Conservation (phyloP, 495 filamentous ascomycete genomes). For the Pseudoneurospora amorphoporcata region DNA sequence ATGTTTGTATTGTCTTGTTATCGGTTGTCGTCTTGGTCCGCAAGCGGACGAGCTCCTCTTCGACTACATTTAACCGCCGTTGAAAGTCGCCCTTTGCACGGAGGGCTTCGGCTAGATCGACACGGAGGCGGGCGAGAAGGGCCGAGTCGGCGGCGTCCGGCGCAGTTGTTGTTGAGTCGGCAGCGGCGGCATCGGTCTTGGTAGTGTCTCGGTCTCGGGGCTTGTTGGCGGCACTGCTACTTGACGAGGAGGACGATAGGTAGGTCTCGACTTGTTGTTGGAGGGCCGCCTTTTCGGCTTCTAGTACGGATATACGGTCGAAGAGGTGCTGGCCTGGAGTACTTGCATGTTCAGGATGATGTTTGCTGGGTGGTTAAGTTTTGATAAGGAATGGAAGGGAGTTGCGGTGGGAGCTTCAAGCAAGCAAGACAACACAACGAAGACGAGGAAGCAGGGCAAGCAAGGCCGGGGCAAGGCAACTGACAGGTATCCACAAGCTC, state of each 20-base stretch:
- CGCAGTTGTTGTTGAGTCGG: constrained; percentile 10
- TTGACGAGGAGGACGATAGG: constrained; percentile 6
- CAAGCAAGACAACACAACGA: neutral
- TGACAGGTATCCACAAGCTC: constrained; percentile 37
- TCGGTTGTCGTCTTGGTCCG: constrained; percentile 46
- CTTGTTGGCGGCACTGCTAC: constrained; percentile 6
- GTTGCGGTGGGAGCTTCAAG: neutral
- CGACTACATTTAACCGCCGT: constrained; percentile 45
- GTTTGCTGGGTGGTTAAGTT: constrained; percentile 10
- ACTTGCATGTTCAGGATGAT: neutral
- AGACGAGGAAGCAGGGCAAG: neutral
- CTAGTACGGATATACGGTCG: constrained; percentile 50
- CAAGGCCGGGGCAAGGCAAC: constrained; percentile 9
- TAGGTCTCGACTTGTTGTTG: constrained; percentile 9
- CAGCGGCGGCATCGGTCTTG: constrained; percentile 7
- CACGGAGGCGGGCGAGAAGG: constrained; percentile 38
- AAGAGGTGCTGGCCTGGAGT: constrained; percentile 55
- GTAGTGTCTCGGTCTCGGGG: neutral
- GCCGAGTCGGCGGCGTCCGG: constrained; percentile 19
- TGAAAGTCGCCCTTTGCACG: constrained; percentile 59
- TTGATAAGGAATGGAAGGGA: constrained; percentile 8
- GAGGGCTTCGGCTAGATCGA: constrained; percentile 65
- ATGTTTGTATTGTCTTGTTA: constrained; percentile 43
- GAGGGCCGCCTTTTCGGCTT: constrained; percentile 39
- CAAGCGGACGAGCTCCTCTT: constrained; percentile 49